Evolutionary conservation across 2,329 filamentous ascomycete species (phyloP), one percentile per base, ranked within the genome.

Genomic region (Sclerotiophoma versabilis): DNA sequence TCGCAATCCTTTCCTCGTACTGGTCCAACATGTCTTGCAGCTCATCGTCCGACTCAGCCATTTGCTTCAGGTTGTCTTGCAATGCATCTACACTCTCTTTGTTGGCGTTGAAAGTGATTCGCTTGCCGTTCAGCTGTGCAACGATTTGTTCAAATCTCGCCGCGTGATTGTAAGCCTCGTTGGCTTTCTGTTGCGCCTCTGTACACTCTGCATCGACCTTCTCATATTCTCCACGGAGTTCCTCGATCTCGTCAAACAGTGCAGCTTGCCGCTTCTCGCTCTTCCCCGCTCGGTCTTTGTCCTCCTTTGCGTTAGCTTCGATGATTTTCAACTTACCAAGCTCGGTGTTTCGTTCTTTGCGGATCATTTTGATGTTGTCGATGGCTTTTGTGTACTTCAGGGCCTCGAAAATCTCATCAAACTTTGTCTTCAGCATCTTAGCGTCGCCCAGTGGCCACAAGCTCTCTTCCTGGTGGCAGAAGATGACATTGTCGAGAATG

Each of bases 401-500:
- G 1, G 95, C 95, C 76, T 98, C 95, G 64, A 99, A 99, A 10
- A 99, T 99, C 72, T 96, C 92, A 70, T 99, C 95, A 57, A 99
- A 99, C 46, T 88, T 89, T 75, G 96, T 96, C 77, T 99, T 99
- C 44, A 99, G 80, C 0, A 85, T 86, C 0, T 85, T 80, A 0
- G 95, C 92, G 68, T 96, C 91, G 70, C 92, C 96, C 83, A 99
- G 87, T 0, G 95, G 95, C 95, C 95, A 99, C 23, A 98, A 77
- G 22, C 93, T 97, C 64, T 99, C 95, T 72, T 99, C 95, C 72
- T 99, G 95, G 71, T 99, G 95, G 73, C 95, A 99, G 77, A 99
- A 99, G 64, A 99, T 97, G 72, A 99, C 95, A 54, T 89, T 90
- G 63, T 98, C 93, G 22, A 99, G 83, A 49, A 99, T 88, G 11